phyloP scores from a whole-genome alignment of 306 rosid species.

The Fragaria iinumae region DNA sequence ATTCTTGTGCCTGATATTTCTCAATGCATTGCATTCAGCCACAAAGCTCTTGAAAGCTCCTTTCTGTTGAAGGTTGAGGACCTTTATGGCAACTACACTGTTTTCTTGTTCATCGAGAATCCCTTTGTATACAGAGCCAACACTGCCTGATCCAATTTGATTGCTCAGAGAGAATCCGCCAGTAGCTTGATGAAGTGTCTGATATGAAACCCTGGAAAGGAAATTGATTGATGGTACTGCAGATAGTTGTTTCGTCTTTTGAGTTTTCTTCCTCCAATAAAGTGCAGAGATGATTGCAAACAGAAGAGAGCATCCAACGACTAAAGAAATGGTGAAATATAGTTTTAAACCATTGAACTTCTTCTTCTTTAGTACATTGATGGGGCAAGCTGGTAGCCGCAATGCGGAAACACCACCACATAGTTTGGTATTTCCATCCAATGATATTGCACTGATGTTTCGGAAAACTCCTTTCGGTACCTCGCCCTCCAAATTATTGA shows the following conservation, averaged over 20 bases:
- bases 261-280: too few relatives aligned
- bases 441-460: not conserved
- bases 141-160: constrained; percentile 39
- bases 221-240: too few relatives aligned
- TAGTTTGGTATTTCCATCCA: not conserved
- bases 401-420: not conserved
- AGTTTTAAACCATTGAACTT: too few relatives aligned
- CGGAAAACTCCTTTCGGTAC: not conserved
- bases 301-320: too few relatives aligned
- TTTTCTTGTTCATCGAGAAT: constrained; percentile 12
- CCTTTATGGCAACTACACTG: not conserved
- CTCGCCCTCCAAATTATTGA: not conserved
- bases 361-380: too few relatives aligned
- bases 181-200: not conserved
- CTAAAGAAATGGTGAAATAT: not conserved
- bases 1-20: not conserved
- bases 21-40: not conserved
- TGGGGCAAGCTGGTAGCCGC: not conserved
- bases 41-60: not conserved
- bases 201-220: not conserved
- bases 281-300: too few relatives aligned
- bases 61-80: not conserved
- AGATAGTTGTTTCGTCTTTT: too few relatives aligned
- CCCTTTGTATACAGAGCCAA: constrained; percentile 41
- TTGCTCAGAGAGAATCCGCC: constrained; percentile 9